These are phyloP conservation scores for Lecanoromycetidae sp. DNA, from an alignment of 2,329 filamentous ascomycete genomes.

Conservation along the genomic window DNA sequence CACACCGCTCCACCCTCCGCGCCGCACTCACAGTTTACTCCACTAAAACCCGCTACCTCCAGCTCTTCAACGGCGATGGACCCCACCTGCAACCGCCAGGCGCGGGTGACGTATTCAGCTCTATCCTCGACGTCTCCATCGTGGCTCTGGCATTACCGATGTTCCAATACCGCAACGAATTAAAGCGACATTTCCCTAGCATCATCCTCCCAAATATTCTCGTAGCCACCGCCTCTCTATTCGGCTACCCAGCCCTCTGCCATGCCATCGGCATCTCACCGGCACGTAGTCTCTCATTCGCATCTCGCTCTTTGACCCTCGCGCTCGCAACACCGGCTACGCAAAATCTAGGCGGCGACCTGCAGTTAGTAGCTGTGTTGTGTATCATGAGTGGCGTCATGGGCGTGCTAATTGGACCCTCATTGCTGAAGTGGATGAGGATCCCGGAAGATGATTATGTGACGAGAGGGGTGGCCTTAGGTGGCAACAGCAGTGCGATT, in stretches of 20 bases:
- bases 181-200: constrained; percentile 36
- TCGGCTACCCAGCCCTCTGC: constrained; percentile 46
- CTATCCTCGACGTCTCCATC: constrained; percentile 46
- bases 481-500: constrained; percentile 48
- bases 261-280: constrained; percentile 43
- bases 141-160: constrained; percentile 49
- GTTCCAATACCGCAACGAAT: constrained; percentile 48
- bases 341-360: constrained; percentile 45
- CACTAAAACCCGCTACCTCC: constrained; percentile 41
- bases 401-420: constrained; percentile 43
- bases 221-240: constrained; percentile 42
- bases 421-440: constrained; percentile 37
- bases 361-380: constrained; percentile 44
- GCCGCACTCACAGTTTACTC: constrained; percentile 38
- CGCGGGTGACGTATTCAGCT: constrained; percentile 45
- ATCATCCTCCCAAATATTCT: constrained; percentile 43
- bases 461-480: constrained; percentile 49
- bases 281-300: constrained; percentile 42
- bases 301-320: constrained; percentile 45
- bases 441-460: constrained; percentile 52
- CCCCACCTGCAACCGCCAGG: constrained; percentile 32
- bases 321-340: constrained; percentile 48
- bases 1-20: constrained; percentile 31
- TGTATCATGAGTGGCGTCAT: constrained; percentile 49
- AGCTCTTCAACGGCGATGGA: constrained; percentile 35